Evolutionary conservation across 345 rosid genomes (phyloP), one percentile per base, ranked within the genome.

Genomic region (Eucalyptus regnans): DNA sequence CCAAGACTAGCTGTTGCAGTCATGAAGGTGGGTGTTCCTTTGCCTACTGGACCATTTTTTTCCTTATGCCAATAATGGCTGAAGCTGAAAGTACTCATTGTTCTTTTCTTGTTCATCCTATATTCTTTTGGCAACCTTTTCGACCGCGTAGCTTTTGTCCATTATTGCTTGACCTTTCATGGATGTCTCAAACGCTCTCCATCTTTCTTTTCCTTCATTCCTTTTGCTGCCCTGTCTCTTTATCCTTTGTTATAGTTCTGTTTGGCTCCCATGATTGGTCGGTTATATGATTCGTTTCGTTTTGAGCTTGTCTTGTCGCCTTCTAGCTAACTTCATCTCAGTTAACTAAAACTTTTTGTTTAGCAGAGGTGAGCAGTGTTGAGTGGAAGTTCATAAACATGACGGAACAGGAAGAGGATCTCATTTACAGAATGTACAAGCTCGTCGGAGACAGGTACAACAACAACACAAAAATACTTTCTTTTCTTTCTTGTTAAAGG

Each of bases 321-420:
- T 22, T 41, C 54, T 86, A 76, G 84, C 25, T 31, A 18, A 43
- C 71, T 44, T 87, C 48, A 20, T 76, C 84, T 76, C 84, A 6
- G 84, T 11, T 76, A 76, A 76, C 27, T 25, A 9, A 6, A 20
- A 20, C 8, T 41, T 8, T 41, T 76, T 20, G 48, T 76, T 17
- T 4, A 22, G 85, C 92, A 97, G 99, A 97, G 92, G 99, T 97
- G 88, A 95, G 97, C 95, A 97, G 98, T 56, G 92, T 94, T 44
- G 98, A 94, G 86, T 97, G 99, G 99, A 95, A 95, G 89, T 93
- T 94, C 89, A 95, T 97, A 87, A 94, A 94, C 90, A 96, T 97
- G 99, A 90, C 95, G 7, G 96, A 96, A 60, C 97, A 96, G 93
- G 99, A 97, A 92, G 96, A 95, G 87, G 99, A 97, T 93, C 98